Evolutionary conservation across 1,284 basidiomycete species (phyloP), one percentile per base, ranked within the genome.

Genomic region (Tranzscheliella williamsii): DNA sequence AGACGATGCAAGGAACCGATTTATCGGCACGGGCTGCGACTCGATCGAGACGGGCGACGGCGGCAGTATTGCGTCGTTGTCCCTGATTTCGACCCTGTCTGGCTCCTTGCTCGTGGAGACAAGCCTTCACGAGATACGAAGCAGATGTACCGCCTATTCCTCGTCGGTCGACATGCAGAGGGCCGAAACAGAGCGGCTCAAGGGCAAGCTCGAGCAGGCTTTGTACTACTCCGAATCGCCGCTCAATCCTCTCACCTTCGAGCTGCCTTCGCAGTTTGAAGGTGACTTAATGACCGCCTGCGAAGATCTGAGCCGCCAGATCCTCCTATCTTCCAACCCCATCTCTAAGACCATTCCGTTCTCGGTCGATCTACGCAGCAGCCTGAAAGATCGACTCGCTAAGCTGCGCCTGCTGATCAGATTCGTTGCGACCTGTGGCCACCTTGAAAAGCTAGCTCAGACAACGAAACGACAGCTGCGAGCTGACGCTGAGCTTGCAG

Each of bases 401-500:
- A 83, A 89, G 32, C 81, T 95, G 15, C 85, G 84, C 40, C 88
- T 88, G 80, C 82, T 98, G 8, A 89, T 95, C 67, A 82, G 82
- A 16, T 95, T 93, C 76, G 87, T 98, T 61, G 61, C 60, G 5
- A 23, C 27, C 2, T 73, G 66, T 34, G 70, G 70, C 4, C 67
- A 67, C 22, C 34, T 73, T 9, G 56, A 56, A 24, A 63, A 93
- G 87, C 85, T 96, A 73, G 87, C 91, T 2, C 87, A 90, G 79
- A 79, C 82, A 27, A 85, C 86, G 45, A 84, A 90, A 24, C 85
- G 92, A 63, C 82, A 83, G 27, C 81, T 98, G 30, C 86, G 86
- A 21, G 84, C 83, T n/a, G 88, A 97, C 74, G 90, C 90, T 2
- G 92, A 97, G 79, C 90, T 91, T 66, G 80, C 96, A 12, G 87